Evolutionary conservation across 2,329 filamentous ascomycete species (phyloP).

Genomic region (Aspergillaceae sp.): DNA sequence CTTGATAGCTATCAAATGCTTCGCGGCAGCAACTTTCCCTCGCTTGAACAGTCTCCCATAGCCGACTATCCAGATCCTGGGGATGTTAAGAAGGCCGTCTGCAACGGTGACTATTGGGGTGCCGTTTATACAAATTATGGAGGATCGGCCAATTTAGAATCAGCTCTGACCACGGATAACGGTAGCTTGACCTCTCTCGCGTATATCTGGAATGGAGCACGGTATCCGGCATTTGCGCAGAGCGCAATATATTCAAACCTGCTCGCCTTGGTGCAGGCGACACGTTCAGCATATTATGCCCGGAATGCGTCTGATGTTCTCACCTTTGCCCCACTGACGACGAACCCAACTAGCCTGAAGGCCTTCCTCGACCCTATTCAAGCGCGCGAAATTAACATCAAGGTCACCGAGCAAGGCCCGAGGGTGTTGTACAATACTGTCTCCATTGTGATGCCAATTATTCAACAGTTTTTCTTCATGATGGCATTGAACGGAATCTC

Average conservation of each 20-base stretch:
- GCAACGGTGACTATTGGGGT: constrained; percentile 18
- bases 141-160: constrained; percentile 24
- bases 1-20: constrained; percentile 15
- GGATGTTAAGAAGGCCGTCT: constrained; percentile 7
- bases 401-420: constrained; percentile 28
- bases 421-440: constrained; percentile 34
- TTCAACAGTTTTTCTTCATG: constrained; percentile 40
- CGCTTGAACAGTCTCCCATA: constrained; percentile 1
- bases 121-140: constrained; percentile 16
- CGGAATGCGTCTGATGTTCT: constrained; percentile 24
- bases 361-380: constrained; percentile 29
- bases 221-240: constrained; percentile 28
- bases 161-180: constrained; percentile 25
- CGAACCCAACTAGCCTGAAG: constrained; percentile 19
- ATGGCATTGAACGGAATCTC: constrained; percentile 35
- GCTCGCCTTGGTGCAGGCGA: constrained; percentile 19
- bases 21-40: constrained; percentile 2
- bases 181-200: constrained; percentile 21
- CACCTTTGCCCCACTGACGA: constrained; percentile 7
- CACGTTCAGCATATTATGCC: constrained; percentile 20
- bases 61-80: constrained; percentile 1
- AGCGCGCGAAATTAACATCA: constrained; percentile 25
- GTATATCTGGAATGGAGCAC: constrained; percentile 34
- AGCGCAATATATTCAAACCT: constrained; percentile 21
- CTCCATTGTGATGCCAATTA: constrained; percentile 32